Percentiles rank a stretch among this genome's conserved stretches.
These are phyloP conservation scores for Leptographium galeiforme DNA, from an alignment of 2,329 filamentous ascomycete genomes.

Conservation along the genomic window DNA sequence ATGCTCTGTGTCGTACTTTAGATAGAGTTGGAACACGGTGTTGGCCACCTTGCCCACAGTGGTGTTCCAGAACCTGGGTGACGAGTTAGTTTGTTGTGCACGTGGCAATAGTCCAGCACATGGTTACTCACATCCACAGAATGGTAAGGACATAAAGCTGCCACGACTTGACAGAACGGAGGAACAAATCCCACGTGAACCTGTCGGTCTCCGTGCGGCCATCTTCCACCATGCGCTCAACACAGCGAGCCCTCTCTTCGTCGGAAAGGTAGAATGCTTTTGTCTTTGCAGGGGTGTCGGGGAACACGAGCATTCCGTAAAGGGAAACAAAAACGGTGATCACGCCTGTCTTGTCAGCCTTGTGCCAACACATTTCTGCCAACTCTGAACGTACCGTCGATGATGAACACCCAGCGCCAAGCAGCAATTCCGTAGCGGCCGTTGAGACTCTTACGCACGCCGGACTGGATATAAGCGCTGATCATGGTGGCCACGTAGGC, in stretches of 20 bases:
- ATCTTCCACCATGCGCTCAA: conserved; percentile 19
- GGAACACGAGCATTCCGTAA: conserved; percentile 35
- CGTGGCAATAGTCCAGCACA: neutral
- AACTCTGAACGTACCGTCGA: conserved; percentile 14
- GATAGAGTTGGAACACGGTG: conserved; percentile 16
- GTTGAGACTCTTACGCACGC: conserved; percentile 23
- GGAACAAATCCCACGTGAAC: conserved; percentile 14
- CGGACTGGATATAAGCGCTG: conserved; percentile 26
- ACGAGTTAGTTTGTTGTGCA: neutral
- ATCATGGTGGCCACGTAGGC: conserved; percentile 33
- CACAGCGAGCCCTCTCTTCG: conserved; percentile 24
- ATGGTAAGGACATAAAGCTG: conserved; percentile 16
- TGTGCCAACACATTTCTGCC: too few relatives aligned
- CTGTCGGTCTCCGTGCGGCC: conserved; percentile 13
- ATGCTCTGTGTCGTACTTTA: conserved; percentile 16
- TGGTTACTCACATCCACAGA: conserved; percentile 14
- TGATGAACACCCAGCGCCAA: conserved; percentile 43
- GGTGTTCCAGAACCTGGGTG: conserved; percentile 3
- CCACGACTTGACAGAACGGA: conserved; percentile 13
- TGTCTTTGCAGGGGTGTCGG: conserved; percentile 27
- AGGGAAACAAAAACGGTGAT: conserved; percentile 38
- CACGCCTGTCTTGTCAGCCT: conserved; percentile 12
- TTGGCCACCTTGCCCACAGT: conserved; percentile 8
- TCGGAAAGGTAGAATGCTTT: conserved; percentile 22
- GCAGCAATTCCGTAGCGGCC: conserved; percentile 28